Percentiles rank a stretch among this genome's conserved stretches.
phyloP scores from a whole-genome alignment of 2,329 filamentous ascomycete genomes.

The Epichloe coenophiala region DNA sequence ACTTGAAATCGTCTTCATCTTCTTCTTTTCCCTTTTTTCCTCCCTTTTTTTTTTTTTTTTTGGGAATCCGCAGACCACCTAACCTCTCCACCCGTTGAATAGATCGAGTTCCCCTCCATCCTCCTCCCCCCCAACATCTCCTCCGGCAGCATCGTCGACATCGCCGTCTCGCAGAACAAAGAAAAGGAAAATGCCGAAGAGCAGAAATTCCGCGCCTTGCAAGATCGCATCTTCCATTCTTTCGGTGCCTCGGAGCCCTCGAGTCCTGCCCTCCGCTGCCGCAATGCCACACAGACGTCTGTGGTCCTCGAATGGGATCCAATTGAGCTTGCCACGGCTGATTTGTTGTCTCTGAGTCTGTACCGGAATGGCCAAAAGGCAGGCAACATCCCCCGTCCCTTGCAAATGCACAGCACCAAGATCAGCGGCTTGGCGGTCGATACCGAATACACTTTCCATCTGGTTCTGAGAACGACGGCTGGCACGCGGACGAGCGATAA shows the following conservation, averaged over 20 bases:
- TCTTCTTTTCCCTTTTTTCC: no score
- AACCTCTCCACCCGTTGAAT: constrained; percentile 3
- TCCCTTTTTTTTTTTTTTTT: no score
- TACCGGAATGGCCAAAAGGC: constrained; percentile 96
- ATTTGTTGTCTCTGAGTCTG: constrained; percentile 75
- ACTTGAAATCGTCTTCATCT: neutral
- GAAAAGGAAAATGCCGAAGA: constrained; percentile 63
- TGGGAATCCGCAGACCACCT: neutral
- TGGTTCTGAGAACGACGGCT: constrained; percentile 80
- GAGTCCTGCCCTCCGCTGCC: constrained; percentile 70
- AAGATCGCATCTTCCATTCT: constrained; percentile 72
- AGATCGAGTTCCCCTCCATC: constrained; percentile 99
- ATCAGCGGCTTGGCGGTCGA: constrained; percentile 93
- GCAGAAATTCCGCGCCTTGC: constrained; percentile 68
- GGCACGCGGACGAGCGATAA: constrained; percentile 78
- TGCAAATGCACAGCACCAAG: constrained; percentile 87
- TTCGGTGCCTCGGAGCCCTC: constrained; percentile 73
- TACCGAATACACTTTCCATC: constrained; percentile 88
- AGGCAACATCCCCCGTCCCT: constrained; percentile 78
- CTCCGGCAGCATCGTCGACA: constrained; percentile 94
- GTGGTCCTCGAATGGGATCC: constrained; percentile 98
- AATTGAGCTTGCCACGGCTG: constrained; percentile 81
- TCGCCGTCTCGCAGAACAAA: constrained; percentile 81
- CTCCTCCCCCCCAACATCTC: constrained; percentile 94
- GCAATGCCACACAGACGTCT: constrained; percentile 97